A percentile compares a stretch with the other conserved stretches of the same genome.
Evolutionary conservation across 495 filamentous ascomycete species (phyloP).

Genomic region (Paragyromitra xinjiangensis): DNA sequence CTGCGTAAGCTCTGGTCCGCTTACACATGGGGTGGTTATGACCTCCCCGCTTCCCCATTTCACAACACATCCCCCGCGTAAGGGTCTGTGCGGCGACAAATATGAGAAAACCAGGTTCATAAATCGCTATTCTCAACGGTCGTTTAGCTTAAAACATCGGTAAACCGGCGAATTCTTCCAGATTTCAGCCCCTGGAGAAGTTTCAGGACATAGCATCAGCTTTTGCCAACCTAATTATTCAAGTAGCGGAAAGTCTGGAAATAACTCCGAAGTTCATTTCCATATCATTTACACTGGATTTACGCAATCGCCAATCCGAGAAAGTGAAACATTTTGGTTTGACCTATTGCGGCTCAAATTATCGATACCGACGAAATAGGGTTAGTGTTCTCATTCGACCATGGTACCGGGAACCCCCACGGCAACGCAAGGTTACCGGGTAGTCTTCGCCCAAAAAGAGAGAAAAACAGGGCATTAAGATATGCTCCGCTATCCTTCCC

Average conservation of each 20-base stretch:
- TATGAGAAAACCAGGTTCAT: conserved; percentile 47
- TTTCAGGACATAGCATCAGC: conserved; percentile 15
- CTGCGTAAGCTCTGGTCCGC: conserved; percentile 13
- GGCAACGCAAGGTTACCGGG: conserved; percentile 43
- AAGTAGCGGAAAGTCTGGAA: conserved; percentile 12
- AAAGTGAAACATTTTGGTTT: background rate
- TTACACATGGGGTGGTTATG: conserved; percentile 29
- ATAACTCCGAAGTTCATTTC: background rate
- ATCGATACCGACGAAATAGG: conserved; percentile 29
- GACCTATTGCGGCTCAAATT: conserved; percentile 29
- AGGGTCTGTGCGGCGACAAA: conserved; percentile 40
- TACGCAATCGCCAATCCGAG: background rate
- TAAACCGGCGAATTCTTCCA: conserved; percentile 8
- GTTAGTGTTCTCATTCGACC: conserved; percentile 43
- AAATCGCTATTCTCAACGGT: conserved; percentile 25
- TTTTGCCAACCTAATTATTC: background rate
- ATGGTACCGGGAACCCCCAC: conserved; percentile 48
- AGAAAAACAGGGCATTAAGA: conserved; percentile 3
- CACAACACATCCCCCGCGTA: conserved; percentile 24
- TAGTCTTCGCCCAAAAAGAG: conserved; percentile 36
- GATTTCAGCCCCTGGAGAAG: background rate
- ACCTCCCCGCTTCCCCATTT: conserved; percentile 12
- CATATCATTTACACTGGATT: background rate
- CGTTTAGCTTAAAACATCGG: conserved; percentile 34
- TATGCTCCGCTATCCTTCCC: background rate